Conservation (phyloP, 169 alveolate species). For the Perkinsus chesapeaki region DNA sequence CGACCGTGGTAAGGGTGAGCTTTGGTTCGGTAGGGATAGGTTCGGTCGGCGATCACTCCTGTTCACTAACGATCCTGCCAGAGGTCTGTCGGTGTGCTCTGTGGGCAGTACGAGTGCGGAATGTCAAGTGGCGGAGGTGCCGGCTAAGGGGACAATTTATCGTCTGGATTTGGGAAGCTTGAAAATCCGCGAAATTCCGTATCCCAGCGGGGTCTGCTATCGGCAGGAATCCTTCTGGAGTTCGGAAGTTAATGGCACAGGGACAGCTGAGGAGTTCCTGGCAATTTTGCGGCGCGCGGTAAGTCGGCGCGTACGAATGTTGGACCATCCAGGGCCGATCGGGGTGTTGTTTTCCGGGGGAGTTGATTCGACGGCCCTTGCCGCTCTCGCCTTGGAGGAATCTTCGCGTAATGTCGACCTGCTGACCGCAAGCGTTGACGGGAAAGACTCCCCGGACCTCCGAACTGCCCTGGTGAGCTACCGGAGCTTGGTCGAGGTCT, state of each 20-base stretch:
- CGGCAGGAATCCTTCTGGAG: background rate
- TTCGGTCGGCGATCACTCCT: background rate
- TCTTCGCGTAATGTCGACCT: background rate
- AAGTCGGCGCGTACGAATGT: background rate
- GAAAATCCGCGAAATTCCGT: background rate
- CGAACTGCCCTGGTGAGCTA: conserved; percentile 13
- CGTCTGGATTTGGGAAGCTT: background rate
- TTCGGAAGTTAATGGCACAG: background rate
- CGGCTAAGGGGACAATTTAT: background rate
- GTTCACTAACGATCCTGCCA: background rate
- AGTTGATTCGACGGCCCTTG: conserved; percentile 26
- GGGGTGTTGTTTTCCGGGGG: conserved; percentile 37
- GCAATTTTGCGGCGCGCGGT: conserved; percentile 5
- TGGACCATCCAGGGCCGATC: conserved; percentile 1
- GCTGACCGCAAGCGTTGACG: background rate
- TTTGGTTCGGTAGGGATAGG: conserved; percentile 5
- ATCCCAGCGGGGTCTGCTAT: background rate
- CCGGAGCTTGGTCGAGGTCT: conserved; percentile 13
- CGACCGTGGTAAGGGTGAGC: background rate
- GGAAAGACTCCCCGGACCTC: background rate
- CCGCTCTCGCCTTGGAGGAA: background rate
- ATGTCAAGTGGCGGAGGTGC: background rate
- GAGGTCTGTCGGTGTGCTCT: background rate
- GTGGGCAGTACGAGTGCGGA: background rate
- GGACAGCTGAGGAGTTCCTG: background rate